Evolutionary conservation across 805 yeast species (phyloP).

Genomic region (Candida ficus): DNA sequence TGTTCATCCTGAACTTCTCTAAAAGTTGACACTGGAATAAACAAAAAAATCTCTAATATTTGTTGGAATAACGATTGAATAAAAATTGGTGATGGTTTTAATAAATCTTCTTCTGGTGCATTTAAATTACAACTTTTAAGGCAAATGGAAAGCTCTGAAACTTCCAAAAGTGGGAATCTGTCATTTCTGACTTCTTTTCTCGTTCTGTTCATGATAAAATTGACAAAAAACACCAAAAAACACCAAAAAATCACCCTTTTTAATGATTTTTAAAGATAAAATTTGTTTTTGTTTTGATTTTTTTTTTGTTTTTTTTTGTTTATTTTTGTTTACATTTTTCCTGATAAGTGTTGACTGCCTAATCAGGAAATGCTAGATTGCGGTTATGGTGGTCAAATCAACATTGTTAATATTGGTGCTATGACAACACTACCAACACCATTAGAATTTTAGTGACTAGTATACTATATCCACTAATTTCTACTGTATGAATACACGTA

Average conservation of each 20-base stretch:
- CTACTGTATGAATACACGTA: too few species aligned
- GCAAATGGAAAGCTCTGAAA: constrained; percentile 52
- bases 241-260: not conserved
- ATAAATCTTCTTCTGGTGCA: constrained; percentile 54
- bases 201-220: constrained; percentile 1
- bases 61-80: constrained; percentile 53
- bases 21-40: constrained; percentile 28
- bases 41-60: constrained; percentile 55
- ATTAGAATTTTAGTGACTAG: too few species aligned
- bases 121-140: constrained; percentile 56
- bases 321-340: too few species aligned
- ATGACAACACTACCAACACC: too few species aligned
- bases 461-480: too few species aligned
- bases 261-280: too few species aligned
- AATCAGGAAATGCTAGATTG: not conserved
- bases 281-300: not conserved
- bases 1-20: constrained; percentile 22
- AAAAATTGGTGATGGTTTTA: constrained; percentile 53
- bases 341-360: not conserved
- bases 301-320: not conserved
- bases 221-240: not conserved
- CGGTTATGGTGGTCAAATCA: too few species aligned
- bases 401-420: too few species aligned
- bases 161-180: constrained; percentile 58
- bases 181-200: constrained; percentile 29